Conservation (phyloP, 129 eudicot genomes). For the Flaveria brownii region DNA sequence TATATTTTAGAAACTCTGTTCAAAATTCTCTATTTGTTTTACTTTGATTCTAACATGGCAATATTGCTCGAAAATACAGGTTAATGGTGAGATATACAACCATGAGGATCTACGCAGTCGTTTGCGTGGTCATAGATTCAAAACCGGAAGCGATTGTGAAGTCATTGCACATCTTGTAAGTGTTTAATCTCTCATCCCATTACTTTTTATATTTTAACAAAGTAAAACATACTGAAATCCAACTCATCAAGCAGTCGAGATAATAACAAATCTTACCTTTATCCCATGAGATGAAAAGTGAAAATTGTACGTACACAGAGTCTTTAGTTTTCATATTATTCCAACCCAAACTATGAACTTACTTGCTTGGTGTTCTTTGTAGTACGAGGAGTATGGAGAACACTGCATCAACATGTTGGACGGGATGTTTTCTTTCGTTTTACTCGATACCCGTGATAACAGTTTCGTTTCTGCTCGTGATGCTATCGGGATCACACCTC, state of each 20-base stretch:
- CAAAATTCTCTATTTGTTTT: too few relatives aligned
- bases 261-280: too few relatives aligned
- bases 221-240: too few relatives aligned
- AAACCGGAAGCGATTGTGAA: constrained; percentile 84
- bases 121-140: constrained; percentile 62
- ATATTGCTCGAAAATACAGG: constrained; percentile 31
- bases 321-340: too few relatives aligned
- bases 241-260: too few relatives aligned
- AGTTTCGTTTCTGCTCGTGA: constrained; percentile 73
- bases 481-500: constrained; percentile 73
- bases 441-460: constrained; percentile 62
- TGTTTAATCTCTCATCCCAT: background rate
- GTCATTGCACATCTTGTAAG: constrained; percentile 86
- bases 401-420: constrained; percentile 73
- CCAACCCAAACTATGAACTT: background rate
- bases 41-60: background rate
- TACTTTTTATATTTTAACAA: too few relatives aligned
- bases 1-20: too few relatives aligned
- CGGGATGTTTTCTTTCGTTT: constrained; percentile 78
- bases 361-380: constrained; percentile 10
- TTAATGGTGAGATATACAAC: constrained; percentile 78
- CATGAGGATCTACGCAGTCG: constrained; percentile 56
- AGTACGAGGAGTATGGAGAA: constrained; percentile 80
- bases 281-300: too few relatives aligned
- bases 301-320: too few relatives aligned